Evolutionary conservation across 2,329 filamentous ascomycete species (phyloP).

Genomic region (Chrysoporthe austroafricana): DNA sequence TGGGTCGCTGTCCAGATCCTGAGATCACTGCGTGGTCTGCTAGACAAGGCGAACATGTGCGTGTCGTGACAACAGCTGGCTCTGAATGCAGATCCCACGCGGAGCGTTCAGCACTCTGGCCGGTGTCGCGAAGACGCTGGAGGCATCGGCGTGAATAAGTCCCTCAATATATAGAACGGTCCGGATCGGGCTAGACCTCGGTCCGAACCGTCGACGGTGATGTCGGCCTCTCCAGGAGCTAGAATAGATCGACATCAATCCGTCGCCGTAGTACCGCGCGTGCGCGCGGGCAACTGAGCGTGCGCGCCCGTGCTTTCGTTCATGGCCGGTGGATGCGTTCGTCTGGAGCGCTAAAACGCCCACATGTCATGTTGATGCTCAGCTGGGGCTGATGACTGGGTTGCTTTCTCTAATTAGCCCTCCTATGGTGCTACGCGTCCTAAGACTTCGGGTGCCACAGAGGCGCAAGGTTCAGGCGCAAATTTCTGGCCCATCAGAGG

Average conservation of each 20-base stretch:
- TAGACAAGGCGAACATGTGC: background rate
- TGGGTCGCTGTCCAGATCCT: background rate
- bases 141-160: background rate
- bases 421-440: no score
- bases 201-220: background rate
- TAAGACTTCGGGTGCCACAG: no score
- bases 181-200: background rate
- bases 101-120: background rate
- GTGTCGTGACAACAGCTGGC: background rate
- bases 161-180: background rate
- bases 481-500: no score
- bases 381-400: no score
- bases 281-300: no score
- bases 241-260: background rate
- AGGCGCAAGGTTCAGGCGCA: no score
- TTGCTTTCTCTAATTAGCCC: no score
- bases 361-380: no score
- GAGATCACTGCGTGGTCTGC: background rate
- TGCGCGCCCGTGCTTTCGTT: no score
- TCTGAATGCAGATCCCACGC: background rate
- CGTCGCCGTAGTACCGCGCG: no score
- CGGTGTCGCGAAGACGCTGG: background rate
- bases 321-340: no score
- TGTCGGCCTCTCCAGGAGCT: background rate
- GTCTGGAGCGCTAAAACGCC: no score